A percentile compares a stretch with the other conserved stretches of the same genome.
Conservation (phyloP, 1,284 basidiomycete genomes). For the Exobasidium rhododendri region DNA sequence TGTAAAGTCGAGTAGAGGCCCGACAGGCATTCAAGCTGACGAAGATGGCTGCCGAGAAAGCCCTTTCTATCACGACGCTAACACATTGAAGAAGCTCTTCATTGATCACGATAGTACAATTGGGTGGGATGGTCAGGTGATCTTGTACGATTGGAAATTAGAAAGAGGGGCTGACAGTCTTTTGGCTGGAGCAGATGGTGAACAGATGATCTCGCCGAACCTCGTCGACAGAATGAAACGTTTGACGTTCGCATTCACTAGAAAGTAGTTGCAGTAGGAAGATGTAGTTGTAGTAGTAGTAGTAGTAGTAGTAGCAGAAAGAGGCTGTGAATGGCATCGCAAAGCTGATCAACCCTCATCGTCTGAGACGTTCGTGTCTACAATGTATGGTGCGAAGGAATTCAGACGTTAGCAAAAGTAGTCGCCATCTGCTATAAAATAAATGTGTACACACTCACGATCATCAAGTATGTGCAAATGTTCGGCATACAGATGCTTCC, state of each 20-base stretch:
- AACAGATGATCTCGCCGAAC: not conserved
- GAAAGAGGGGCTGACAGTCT: not conserved
- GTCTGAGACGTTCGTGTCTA: no score
- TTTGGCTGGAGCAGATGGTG: not conserved
- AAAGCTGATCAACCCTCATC: no score
- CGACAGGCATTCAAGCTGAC: not conserved
- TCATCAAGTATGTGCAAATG: not conserved
- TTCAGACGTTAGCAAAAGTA: no score
- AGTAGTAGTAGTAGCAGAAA: no score
- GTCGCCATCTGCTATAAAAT: no score
- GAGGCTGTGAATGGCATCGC: no score
- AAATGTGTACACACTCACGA: no score
- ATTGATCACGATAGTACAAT: not conserved
- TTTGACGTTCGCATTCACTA: not conserved
- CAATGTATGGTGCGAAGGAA: no score
- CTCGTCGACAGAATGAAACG: not conserved
- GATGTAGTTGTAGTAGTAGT: no score
- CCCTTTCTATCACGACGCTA: not conserved
- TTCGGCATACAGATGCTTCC: not conserved
- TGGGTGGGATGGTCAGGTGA: not conserved
- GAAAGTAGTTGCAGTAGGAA: not conserved
- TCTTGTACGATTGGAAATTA: not conserved
- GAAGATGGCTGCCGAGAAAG: conserved; percentile 2
- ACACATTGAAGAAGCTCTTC: not conserved
- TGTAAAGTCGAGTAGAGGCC: not conserved